Percentiles rank a stretch among this genome's conserved stretches.
These are phyloP conservation scores for Curvularia sp. DNA, from an alignment of 2,329 filamentous ascomycete genomes.

Conservation along the genomic window DNA sequence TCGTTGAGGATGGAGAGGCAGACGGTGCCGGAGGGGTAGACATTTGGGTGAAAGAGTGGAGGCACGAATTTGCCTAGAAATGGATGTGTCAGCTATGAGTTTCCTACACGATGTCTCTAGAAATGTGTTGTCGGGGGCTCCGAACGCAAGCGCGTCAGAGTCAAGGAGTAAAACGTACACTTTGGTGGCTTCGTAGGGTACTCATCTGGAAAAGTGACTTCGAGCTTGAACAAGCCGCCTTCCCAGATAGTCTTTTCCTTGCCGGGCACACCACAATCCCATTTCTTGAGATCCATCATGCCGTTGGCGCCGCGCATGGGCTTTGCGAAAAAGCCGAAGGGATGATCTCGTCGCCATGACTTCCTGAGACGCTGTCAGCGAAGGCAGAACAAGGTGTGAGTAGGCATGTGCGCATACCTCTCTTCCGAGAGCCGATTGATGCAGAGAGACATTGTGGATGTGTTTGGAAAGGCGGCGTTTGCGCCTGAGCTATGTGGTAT, in stretches of 20 bases:
- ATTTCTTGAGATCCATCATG: conserved; percentile 88
- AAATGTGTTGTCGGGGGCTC: not conserved
- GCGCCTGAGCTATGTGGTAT: conserved; percentile 12
- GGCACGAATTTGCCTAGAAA: conserved; percentile 88
- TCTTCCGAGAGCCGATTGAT: conserved; percentile 68
- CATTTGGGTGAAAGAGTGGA: conserved; percentile 96
- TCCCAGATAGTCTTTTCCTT: conserved; percentile 98
- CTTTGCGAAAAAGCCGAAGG: conserved; percentile 95
- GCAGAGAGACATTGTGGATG: conserved; percentile 77
- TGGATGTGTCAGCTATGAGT: not conserved
- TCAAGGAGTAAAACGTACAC: conserved; percentile 66
- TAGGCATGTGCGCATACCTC: conserved; percentile 33
- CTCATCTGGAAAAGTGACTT: conserved; percentile 92
- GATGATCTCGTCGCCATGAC: conserved; percentile 96
- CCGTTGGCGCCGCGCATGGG: conserved; percentile 80
- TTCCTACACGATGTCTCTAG: not conserved
- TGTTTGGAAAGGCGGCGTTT: conserved; percentile 11
- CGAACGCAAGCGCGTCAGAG: not conserved
- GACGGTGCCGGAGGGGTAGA: conserved; percentile 97
- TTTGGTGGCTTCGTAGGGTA: conserved; percentile 99
- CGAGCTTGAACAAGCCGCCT: conserved; percentile 94
- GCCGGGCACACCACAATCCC: conserved; percentile 96
- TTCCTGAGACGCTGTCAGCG: conserved; percentile 65
- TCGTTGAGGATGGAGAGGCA: conserved; percentile 98
- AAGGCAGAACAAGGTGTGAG: not conserved